A percentile compares a stretch with the other conserved stretches of the same genome.
Conservation (phyloP, 129 eudicot species). For the carrot (Daucus carota) region DH1_v3.0 NC_030389.2:5767001-5767500, state of each 20-base stretch:
- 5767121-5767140: conserved; percentile 33
- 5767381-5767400: conserved; percentile 84
- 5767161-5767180: conserved; percentile 37
- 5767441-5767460: conserved; percentile 13
- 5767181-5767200: not conserved
- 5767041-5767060: not conserved
- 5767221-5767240: not conserved
- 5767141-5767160: conserved; percentile 67
- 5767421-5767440: conserved; percentile 28
- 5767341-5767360: conserved; percentile 92
- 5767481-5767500: not conserved
- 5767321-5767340: conserved; percentile 59
- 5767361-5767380: conserved; percentile 95
- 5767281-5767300: conserved; percentile 2
- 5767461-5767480: conserved; percentile 20
- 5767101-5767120: conserved; percentile 50
- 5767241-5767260: not conserved
- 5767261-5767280: not conserved
- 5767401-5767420: conserved; percentile 88
- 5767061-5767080: not conserved
- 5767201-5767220: not conserved
- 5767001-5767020: conserved; percentile 27
- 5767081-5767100: not conserved
- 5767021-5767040: conserved; percentile 8
- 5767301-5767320: conserved; percentile 37